Evolutionary conservation across 352 stramenopile genomes (phyloP).

Genomic region (Elongisporangium prolatum): DNA sequence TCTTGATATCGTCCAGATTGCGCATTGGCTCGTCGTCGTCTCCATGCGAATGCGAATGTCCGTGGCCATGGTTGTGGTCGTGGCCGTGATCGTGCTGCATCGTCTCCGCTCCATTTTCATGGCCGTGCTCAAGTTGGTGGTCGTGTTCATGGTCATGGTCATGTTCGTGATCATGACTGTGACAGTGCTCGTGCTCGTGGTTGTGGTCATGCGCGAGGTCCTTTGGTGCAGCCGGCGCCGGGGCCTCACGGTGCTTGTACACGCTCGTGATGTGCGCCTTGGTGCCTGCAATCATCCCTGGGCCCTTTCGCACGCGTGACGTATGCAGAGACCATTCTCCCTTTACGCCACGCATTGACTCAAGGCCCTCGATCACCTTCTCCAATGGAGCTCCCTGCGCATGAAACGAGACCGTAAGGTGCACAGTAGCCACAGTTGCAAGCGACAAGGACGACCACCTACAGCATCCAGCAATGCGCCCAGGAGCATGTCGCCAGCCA

Average conservation of each 20-base stretch:
- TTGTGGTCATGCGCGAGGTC: background rate
- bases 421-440: background rate
- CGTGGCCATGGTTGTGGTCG: constrained; percentile 35
- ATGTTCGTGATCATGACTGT: constrained; percentile 12
- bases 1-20: constrained; percentile 88
- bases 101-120: background rate
- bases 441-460: constrained; percentile 5
- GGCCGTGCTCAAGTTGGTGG: constrained; percentile 7
- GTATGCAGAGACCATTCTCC: constrained; percentile 86
- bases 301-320: constrained; percentile 73
- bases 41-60: constrained; percentile 21
- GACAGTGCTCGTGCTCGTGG: constrained; percentile 15
- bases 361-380: constrained; percentile 47
- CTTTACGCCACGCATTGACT: constrained; percentile 55
- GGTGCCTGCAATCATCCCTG: constrained; percentile 85
- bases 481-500: constrained; percentile 91
- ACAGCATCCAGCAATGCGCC: constrained; percentile 86
- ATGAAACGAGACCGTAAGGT: background rate
- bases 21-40: constrained; percentile 72
- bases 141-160: constrained; percentile 10
- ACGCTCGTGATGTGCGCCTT: constrained; percentile 88
- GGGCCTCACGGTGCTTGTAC: constrained; percentile 70
- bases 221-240: constrained; percentile 16
- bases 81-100: constrained; percentile 18
- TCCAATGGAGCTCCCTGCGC: constrained; percentile 54